phyloP scores from a whole-genome alignment of 768 basidiomycete species.

The Tricholoma terreum region DNA sequence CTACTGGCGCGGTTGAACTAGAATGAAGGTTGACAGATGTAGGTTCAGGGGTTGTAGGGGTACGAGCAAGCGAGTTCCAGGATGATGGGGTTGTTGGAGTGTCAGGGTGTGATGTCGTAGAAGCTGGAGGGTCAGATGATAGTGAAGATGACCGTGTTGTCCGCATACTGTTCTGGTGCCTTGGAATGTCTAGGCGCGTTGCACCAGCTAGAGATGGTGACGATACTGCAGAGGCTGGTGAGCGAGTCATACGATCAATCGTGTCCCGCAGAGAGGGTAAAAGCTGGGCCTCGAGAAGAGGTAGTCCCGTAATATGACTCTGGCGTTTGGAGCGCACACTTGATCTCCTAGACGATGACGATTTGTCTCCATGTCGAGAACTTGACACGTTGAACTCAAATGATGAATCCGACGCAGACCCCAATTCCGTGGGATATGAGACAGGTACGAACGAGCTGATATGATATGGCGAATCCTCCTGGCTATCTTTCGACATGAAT shows the following conservation, averaged over 20 bases:
- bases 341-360: conserved; percentile 9
- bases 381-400: conserved; percentile 25
- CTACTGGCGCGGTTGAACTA: conserved; percentile 15
- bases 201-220: not conserved
- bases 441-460: conserved; percentile 18
- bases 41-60: not conserved
- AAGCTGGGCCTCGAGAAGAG: conserved; percentile 60
- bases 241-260: conserved; percentile 68
- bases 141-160: conserved; percentile 15
- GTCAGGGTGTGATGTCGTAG: not conserved
- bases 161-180: conserved; percentile 1
- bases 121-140: conserved; percentile 5
- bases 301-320: conserved; percentile 50
- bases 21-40: conserved; percentile 4
- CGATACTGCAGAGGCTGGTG: conserved; percentile 33
- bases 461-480: conserved; percentile 3
- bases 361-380: conserved; percentile 14
- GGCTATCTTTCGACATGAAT: conserved; percentile 1
- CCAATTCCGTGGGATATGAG: conserved; percentile 20
- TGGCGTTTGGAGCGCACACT: conserved; percentile 26
- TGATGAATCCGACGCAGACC: conserved; percentile 27
- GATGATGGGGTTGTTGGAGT: not conserved
- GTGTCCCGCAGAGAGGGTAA: conserved; percentile 72
- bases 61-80: not conserved
- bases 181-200: conserved; percentile 10